Percentiles rank a stretch among this genome's conserved stretches.
These are phyloP conservation scores for Penicillium coffeae DNA, from an alignment of 495 filamentous ascomycete species.

Conservation along the genomic window DNA sequence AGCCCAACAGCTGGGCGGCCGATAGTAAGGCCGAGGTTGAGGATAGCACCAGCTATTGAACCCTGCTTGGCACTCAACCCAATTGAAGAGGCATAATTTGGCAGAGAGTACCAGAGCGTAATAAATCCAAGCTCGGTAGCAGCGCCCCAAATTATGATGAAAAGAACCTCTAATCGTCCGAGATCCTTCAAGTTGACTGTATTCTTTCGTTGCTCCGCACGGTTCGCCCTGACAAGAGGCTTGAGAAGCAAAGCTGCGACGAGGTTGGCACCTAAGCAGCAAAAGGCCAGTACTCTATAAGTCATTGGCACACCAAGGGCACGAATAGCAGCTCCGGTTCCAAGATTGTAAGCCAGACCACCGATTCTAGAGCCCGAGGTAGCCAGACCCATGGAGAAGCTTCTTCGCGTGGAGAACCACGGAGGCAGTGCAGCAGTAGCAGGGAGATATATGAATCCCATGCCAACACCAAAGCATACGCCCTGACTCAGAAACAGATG, in stretches of 20 bases:
- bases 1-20: slow-evolving; percentile 67
- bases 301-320: slow-evolving; percentile 56
- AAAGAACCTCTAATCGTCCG: slow-evolving; percentile 48
- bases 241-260: slow-evolving; percentile 55
- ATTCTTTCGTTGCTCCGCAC: slow-evolving; percentile 48
- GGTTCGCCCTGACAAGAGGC: slow-evolving; percentile 60
- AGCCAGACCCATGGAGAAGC: slow-evolving; percentile 48
- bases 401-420: slow-evolving; percentile 49
- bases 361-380: slow-evolving; percentile 49
- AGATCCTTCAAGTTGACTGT: slow-evolving; percentile 58
- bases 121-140: slow-evolving; percentile 68
- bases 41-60: slow-evolving; percentile 59
- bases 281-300: slow-evolving; percentile 63
- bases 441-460: slow-evolving; percentile 50
- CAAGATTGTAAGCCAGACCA: slow-evolving; percentile 48
- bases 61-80: slow-evolving; percentile 62
- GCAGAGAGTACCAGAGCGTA: slow-evolving; percentile 67
- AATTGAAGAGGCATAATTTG: slow-evolving; percentile 61
- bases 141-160: slow-evolving; percentile 61
- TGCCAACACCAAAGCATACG: slow-evolving; percentile 44
- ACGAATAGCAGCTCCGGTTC: slow-evolving; percentile 18
- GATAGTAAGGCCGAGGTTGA: slow-evolving; percentile 62
- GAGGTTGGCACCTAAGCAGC: slow-evolving; percentile 55
- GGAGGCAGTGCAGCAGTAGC: slow-evolving; percentile 44
- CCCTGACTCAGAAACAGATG: slow-evolving; percentile 52